These are phyloP conservation scores for Blastobotrys indianensis DNA, from an alignment of 1,139 yeast genomes.

Conservation along the genomic window DNA sequence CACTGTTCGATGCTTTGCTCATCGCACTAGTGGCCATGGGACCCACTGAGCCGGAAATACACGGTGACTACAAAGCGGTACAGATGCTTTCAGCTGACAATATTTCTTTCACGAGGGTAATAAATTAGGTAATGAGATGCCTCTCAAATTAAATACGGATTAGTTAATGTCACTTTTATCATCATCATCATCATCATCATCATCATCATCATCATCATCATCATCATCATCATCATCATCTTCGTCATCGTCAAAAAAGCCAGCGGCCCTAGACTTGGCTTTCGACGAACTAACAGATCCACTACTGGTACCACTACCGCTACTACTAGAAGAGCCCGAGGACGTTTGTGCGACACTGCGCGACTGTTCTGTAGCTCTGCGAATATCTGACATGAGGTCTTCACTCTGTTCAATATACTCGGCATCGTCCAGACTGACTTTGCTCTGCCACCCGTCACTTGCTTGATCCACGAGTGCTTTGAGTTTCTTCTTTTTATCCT, in stretches of 20 bases:
- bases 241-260: slow-evolving; percentile 12
- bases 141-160: too few relatives aligned
- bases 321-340: background rate
- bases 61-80: too few relatives aligned
- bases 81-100: too few relatives aligned
- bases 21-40: too few relatives aligned
- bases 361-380: background rate
- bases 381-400: slow-evolving; percentile 14
- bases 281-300: background rate
- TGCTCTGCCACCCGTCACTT: slow-evolving; percentile 16
- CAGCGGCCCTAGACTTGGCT: slow-evolving; percentile 5
- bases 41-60: too few relatives aligned
- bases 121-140: too few relatives aligned
- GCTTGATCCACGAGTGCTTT: slow-evolving; percentile 29
- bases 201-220: background rate
- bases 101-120: too few relatives aligned
- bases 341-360: background rate
- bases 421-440: slow-evolving; percentile 33
- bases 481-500: slow-evolving; percentile 34
- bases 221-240: slow-evolving; percentile 3
- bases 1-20: too few relatives aligned
- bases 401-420: slow-evolving; percentile 37
- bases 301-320: background rate
- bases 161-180: too few relatives aligned
- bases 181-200: too few relatives aligned